Conservation (phyloP, 2,329 filamentous ascomycete genomes). For the Alternaria ventricosa region DNA sequence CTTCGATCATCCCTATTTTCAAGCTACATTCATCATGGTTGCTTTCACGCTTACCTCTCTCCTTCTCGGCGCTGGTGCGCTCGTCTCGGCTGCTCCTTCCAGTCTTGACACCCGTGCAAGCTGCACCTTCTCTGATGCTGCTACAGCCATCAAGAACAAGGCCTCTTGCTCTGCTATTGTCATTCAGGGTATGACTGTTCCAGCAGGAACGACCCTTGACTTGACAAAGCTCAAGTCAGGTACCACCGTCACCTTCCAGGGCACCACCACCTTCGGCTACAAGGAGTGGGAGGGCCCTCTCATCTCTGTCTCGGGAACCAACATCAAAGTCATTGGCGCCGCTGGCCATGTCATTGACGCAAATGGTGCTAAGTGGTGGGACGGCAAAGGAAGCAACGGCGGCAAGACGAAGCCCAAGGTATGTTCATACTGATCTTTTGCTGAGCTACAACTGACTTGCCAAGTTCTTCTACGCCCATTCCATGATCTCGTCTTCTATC, state of each 20-base stretch:
- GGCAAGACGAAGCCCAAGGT: slow-evolving; percentile 54
- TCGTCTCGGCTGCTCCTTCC: slow-evolving; percentile 40
- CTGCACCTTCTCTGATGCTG: slow-evolving; percentile 64
- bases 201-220: slow-evolving; percentile 65
- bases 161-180: slow-evolving; percentile 61
- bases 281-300: slow-evolving; percentile 70
- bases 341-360: slow-evolving; percentile 63
- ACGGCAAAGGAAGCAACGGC: slow-evolving; percentile 55
- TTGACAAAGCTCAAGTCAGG: slow-evolving; percentile 60
- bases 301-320: slow-evolving; percentile 63
- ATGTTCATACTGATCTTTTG: neutral
- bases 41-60: slow-evolving; percentile 27
- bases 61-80: slow-evolving; percentile 36
- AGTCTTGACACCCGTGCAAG: slow-evolving; percentile 40
- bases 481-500: slow-evolving; percentile 59
- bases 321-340: slow-evolving; percentile 66
- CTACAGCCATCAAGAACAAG: slow-evolving; percentile 57
- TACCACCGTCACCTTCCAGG: slow-evolving; percentile 67
- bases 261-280: slow-evolving; percentile 71
- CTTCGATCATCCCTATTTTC: slow-evolving; percentile 12
- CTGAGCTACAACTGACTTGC: slow-evolving; percentile 27
- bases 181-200: slow-evolving; percentile 62
- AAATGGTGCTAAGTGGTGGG: slow-evolving; percentile 61
- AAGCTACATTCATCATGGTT: slow-evolving; percentile 25
- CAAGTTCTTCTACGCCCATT: slow-evolving; percentile 67